phyloP scores from a whole-genome alignment of 768 basidiomycete genomes.

The Lepiota brunneoincarnata region DNA sequence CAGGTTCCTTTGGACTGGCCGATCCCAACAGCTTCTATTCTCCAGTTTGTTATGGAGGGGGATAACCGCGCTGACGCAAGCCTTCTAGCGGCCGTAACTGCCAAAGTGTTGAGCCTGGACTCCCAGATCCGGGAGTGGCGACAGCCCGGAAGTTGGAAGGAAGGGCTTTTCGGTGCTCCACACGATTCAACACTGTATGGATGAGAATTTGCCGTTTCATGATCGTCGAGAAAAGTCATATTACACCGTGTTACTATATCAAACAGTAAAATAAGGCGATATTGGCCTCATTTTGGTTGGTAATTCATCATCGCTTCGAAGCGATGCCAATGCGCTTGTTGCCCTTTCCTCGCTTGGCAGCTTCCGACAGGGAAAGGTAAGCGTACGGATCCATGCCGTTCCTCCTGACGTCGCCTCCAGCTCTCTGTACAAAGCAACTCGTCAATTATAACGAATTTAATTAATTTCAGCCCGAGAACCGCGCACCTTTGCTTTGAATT shows the following conservation, averaged over 20 bases:
- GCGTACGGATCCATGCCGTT: slow-evolving; percentile 89
- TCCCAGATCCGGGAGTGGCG: slow-evolving; percentile 42
- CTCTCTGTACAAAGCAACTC: slow-evolving; percentile 56
- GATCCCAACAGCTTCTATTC: slow-evolving; percentile 54
- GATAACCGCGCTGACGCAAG: slow-evolving; percentile 77
- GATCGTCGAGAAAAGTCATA: slow-evolving; percentile 6
- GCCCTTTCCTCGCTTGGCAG: slow-evolving; percentile 60
- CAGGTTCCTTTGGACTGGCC: slow-evolving; percentile 49
- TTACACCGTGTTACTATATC: slow-evolving; percentile 7
- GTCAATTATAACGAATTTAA: slow-evolving; percentile 9
- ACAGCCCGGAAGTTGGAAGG: slow-evolving; percentile 66
- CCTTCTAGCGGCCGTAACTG: slow-evolving; percentile 52
- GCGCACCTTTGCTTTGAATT: slow-evolving; percentile 94
- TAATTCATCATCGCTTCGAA: slow-evolving; percentile 48
- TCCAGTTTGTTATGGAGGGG: slow-evolving; percentile 80
- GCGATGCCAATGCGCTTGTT: slow-evolving; percentile 51
- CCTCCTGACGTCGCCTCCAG: slow-evolving; percentile 91
- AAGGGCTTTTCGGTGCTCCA: slow-evolving; percentile 68
- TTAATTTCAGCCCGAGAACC: neutral
- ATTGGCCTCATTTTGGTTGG: slow-evolving; percentile 3
- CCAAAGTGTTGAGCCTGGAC: slow-evolving; percentile 44
- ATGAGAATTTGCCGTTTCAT: slow-evolving; percentile 25
- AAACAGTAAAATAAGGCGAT: slow-evolving; percentile 11
- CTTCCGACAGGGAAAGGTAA: slow-evolving; percentile 82
- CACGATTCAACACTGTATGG: slow-evolving; percentile 75